Base-by-base conservation (phyloP, 1,284 basidiomycete genomes). In the Trametes versicolor region DNA sequence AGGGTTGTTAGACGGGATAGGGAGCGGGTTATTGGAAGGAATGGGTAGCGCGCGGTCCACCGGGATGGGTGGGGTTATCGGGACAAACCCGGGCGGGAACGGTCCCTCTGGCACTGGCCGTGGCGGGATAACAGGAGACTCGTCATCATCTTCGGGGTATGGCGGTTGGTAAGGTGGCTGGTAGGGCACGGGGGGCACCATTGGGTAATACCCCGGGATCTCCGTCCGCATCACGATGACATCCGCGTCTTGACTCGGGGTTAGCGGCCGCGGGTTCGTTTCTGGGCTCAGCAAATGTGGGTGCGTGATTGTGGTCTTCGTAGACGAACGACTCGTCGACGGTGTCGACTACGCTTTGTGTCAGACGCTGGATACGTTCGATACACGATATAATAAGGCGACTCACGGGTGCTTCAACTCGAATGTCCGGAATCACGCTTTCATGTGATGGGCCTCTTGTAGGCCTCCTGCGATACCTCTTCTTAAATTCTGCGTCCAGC, bases 251-350 rank as follows among this genome's bases (percentile, higher is more conserved):
- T 62, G 62, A 17, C 57, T 54, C 19, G 65, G 57, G 41, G 41
- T n/a, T n/a, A 70, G 32, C 4, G 70, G 62, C 8, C 59, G 37
- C 19, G 60, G 59, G 8, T 58, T 58, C 15, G 55, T 48, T 41
- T 73, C 72, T 0, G 72, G 72, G 27, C 72, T 72, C 21, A 73
- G 60, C 15, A 73, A 50, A 43, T 68, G 67, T 21, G 70, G 67
- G 15, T 71, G 65, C 4, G 66, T 66, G 27, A 60, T 50, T 8
- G 62, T 58, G 0, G 63, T 58, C 34, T 59, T 63, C 2, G 62
- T 50, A 2, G 71, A 72, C 1, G 60, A 56, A 51, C 64, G 66
- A 9, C 53, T 61, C 0, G 59, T 65, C 6, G 68, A 60, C n/a
- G 64, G 63, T 12, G 67, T 67, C 10, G 65, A 69, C 70, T 68